Evolutionary conservation across 495 filamentous ascomycete species (phyloP), one percentile per base, ranked within the genome.

Genomic region (Lasiosphaeria hispida): DNA sequence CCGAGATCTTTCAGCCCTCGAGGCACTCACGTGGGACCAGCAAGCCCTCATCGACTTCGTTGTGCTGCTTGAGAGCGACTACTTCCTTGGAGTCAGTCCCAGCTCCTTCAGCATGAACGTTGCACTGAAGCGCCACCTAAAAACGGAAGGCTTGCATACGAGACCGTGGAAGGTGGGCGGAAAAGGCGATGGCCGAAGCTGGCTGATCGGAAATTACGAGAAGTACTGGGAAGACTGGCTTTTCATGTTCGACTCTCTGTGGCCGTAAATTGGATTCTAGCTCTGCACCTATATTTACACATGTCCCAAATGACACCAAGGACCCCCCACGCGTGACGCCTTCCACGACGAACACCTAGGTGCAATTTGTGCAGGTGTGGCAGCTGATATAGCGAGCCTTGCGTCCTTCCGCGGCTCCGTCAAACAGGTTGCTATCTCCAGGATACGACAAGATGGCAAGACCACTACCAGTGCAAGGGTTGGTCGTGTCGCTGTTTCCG

Each of bases 21-120:
- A 68, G 48, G 58, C 60, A 19, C 53, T 78, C 5, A 76, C 68
- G 18, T 78, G 75, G 75, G 75, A 78, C 59, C 75, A 77, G 62
- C 71, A 77, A 51, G 75, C 71, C 2, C 63, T 78, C 0, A 60
- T 78, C 0, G 75, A 78, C 54, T 78, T 74, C 42, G 60, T 69
- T 6, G 69, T 75, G 3, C 57, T 78, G 14, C 52, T 76, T 33
- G 63, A 71, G 19, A 66, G 64, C 15, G 68, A 76, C 39, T 73
- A 76, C 47, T 77, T 78, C 55, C 43, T 75, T 0, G 74, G 74
- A 0, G 70, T 77, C 34, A 77, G 70, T 35, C 75, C 74, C 0
- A 77, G 75, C 52, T 77, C 74, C 10, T 78, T 78, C 37, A 76
- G 75, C 51, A 68, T 78, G 51, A 77, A 73, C 33, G 72, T 78